Base-by-base conservation (phyloP, 176 grass and related monocot genomes). In the Poa pratensis region DNA sequence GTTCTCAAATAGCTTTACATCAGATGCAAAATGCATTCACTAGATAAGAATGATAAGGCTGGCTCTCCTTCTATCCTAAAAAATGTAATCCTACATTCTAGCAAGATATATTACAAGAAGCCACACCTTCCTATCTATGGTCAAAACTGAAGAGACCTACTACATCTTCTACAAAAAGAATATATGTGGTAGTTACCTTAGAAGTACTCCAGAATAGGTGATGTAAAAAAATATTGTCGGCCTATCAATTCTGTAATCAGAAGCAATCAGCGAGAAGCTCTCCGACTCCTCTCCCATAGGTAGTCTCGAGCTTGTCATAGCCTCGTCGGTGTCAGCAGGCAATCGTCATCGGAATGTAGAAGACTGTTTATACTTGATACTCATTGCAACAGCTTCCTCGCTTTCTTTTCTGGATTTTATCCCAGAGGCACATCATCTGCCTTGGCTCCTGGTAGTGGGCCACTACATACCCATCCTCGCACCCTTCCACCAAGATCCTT, bases 361-460 rank as follows among this genome's bases (percentile, higher is more conserved):
- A 39, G 35, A 11, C 1, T 10, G 20, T 9, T 68, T 50, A 42
- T 45, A 45, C 43, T 16, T 26, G 76, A 69, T 73, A 90, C 17
- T 95, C 90, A 48, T 89, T 90, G 72, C 96, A 99, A 73, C 96
- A 99, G 50, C 7, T 86, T 28, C 84, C 96, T 76, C 87, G 83
- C 76, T 91, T 91, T 32, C 84, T 92, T 82, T 88, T 92, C 88
- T 89, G 90, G 79, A 96, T 72, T 75, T 92, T 96, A 63, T 92
- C 93, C 96, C 96, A 99, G 24, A 99, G 91, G 86, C 96, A 99
- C 71, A 99, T 75, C 93, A 99, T 89, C 67, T 96, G 91, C 65
- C 91, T 90, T 17, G 96, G 96, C 55, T 96, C 94, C 87, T 99
- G 96, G 86, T 99, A 99, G 82, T 99, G 96, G 26, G 96, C 96